Evolutionary conservation across 2,329 filamentous ascomycete species (phyloP).

Genomic region (Ascochyta rabiei): DNA sequence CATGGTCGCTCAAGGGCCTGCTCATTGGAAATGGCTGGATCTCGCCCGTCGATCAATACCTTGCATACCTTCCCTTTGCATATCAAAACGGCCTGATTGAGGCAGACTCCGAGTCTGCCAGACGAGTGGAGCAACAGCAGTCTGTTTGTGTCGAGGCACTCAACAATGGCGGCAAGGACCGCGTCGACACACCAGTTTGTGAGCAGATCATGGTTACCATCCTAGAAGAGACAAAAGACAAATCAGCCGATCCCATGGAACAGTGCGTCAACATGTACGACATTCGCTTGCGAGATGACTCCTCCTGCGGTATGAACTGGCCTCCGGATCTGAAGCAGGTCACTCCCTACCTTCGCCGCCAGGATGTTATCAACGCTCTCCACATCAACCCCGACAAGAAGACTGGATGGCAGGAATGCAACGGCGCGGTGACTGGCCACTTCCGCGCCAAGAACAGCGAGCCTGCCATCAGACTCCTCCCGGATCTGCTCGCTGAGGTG

Average conservation of each 20-base stretch:
- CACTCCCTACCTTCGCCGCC: constrained; percentile 80
- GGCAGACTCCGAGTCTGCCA: constrained; percentile 67
- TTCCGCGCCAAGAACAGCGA: constrained; percentile 75
- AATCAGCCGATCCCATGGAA: constrained; percentile 57
- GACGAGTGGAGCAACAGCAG: constrained; percentile 71
- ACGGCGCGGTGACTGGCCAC: constrained; percentile 72
- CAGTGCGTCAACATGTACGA: constrained; percentile 97
- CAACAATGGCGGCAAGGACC: constrained; percentile 62
- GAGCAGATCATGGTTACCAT: constrained; percentile 78
- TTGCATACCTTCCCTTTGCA: constrained; percentile 80
- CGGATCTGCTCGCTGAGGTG: constrained; percentile 76
- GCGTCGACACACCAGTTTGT: constrained; percentile 73
- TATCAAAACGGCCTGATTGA: constrained; percentile 77
- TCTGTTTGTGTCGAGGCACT: constrained; percentile 69
- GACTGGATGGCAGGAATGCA: constrained; percentile 92
- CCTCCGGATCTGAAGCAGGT: constrained; percentile 81
- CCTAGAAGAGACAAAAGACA: constrained; percentile 67
- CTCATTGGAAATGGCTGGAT: constrained; percentile 99
- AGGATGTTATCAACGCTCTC: constrained; percentile 79
- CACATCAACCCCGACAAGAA: constrained; percentile 82
- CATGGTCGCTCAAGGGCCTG: constrained; percentile 83
- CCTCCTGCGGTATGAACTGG: constrained; percentile 97
- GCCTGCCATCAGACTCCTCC: constrained; percentile 76
- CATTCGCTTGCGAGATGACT: constrained; percentile 78
- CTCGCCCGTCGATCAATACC: constrained; percentile 86